Evolutionary conservation across 139 green algal species (phyloP), one percentile per base, ranked within the genome.

Genomic region (Monoraphidium neglectum): DNA sequence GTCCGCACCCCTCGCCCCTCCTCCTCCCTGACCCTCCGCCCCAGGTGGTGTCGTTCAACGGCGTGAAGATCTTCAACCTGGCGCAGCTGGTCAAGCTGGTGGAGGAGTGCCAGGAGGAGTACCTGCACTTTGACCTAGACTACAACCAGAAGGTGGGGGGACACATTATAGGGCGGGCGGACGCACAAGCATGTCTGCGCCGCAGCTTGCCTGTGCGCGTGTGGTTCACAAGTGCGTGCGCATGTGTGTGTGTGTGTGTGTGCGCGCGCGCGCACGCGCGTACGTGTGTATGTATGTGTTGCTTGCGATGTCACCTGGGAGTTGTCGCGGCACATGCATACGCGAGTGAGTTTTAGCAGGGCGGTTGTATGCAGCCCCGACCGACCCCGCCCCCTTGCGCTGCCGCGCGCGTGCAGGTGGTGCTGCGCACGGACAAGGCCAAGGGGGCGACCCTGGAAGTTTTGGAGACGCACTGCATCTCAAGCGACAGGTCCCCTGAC

Each of bases 401-500:
- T 38, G 26, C 32, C 56, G 8, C 35, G 18, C n/a, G 0, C 53
- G 4, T 67, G 4, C 0, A 82, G 68, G 78, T 86, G 35, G 79
- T 90, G 40, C 72, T 86, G 68, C 36, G 82, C 37, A 68, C 85
- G 23, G 69, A 82, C 24, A 72, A 76, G 43, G 91, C 87, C 32
- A 79, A 77, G 26, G 74, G 69, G 0, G 82, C 88, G 0, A 97
- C 91, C 0, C 38, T 68, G 3, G 89, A 89, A 32, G 92, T 97
- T 56, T 71, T 98, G 60, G 62, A 68, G 12, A 81, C 79, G 70
- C 94, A 98, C 88, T 89, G 86, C 77, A 97, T 98, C 53, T 83
- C 86, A 6, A 70, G 72, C 0, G 87, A 90, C 54, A 74, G 84
- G 5, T 91, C 80, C 15, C 64, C 46, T 23, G 88, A 95, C 56